phyloP scores from a whole-genome alignment of 345 rosid species.

The Lepidium sativum region DNA sequence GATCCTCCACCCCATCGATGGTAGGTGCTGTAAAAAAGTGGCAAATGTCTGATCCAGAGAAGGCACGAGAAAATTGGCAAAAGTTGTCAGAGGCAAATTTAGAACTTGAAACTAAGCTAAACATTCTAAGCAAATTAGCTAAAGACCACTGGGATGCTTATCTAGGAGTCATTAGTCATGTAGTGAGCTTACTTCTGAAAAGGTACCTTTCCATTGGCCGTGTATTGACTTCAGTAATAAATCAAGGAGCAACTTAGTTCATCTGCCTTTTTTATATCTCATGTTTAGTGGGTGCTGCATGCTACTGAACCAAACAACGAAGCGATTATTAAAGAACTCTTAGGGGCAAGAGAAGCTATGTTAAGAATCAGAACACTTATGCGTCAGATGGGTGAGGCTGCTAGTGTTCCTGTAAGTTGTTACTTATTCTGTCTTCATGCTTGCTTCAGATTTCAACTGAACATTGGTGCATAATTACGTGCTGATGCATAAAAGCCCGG shows the following conservation, averaged over 20 bases:
- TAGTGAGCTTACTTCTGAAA: constrained; percentile 50
- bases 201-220: constrained; percentile 40
- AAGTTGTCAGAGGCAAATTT: constrained; percentile 70
- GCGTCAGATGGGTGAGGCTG: constrained; percentile 86
- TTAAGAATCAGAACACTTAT: constrained; percentile 59
- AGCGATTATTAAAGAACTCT: constrained; percentile 48
- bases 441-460: constrained; percentile 5
- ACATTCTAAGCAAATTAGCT: constrained; percentile 58
- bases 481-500: neutral
- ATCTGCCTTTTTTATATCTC: constrained; percentile 23
- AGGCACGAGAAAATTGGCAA: constrained; percentile 68
- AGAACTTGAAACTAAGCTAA: constrained; percentile 60
- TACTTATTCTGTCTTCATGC: neutral
- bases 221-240: neutral
- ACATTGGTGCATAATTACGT: neutral
- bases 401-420: constrained; percentile 58
- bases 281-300: constrained; percentile 70
- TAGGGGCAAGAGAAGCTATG: constrained; percentile 75
- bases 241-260: constrained; percentile 4
- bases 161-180: constrained; percentile 48
- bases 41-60: constrained; percentile 83
- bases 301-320: constrained; percentile 49
- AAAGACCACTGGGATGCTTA: constrained; percentile 64
- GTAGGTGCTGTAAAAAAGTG: constrained; percentile 96
- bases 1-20: constrained; percentile 97